These are phyloP conservation scores for Cercophora newfieldiana DNA, from an alignment of 495 filamentous ascomycete genomes.

Conservation along the genomic window DNA sequence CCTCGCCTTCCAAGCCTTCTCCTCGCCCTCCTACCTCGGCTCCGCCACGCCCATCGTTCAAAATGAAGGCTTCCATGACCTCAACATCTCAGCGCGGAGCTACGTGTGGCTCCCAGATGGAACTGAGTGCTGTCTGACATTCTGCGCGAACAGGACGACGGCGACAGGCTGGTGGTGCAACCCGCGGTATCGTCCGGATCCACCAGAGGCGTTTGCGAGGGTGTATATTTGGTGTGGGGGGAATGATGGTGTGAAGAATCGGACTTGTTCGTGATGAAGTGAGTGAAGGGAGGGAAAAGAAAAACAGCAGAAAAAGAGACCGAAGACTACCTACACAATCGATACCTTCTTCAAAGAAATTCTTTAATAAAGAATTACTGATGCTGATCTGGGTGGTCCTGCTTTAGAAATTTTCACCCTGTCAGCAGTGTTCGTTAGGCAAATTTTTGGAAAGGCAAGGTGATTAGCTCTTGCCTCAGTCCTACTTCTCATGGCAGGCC, in stretches of 20 bases:
- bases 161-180: conserved; percentile 24
- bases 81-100: conserved; percentile 17
- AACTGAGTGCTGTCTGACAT: conserved; percentile 30
- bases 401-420: too few species aligned
- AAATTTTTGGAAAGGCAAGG: too few species aligned
- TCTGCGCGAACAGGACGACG: conserved; percentile 22
- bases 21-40: conserved; percentile 16
- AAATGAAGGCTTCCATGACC: conserved; percentile 27
- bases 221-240: conserved; percentile 33
- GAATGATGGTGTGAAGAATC: neutral
- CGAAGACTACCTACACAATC: too few species aligned
- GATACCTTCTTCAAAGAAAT: too few species aligned
- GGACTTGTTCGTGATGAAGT: conserved; percentile 17
- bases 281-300: too few species aligned
- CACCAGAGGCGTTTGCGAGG: conserved; percentile 10
- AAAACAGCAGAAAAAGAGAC: too few species aligned
- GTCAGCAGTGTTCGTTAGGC: too few species aligned
- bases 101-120: conserved; percentile 28
- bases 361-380: too few species aligned
- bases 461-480: too few species aligned
- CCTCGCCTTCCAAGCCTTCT: conserved; percentile 29
- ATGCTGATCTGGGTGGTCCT: too few species aligned
- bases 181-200: neutral
- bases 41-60: conserved; percentile 11
- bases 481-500: too few species aligned